phyloP scores from a whole-genome alignment of 208 protist species.

The Angomonas deanei region DNA sequence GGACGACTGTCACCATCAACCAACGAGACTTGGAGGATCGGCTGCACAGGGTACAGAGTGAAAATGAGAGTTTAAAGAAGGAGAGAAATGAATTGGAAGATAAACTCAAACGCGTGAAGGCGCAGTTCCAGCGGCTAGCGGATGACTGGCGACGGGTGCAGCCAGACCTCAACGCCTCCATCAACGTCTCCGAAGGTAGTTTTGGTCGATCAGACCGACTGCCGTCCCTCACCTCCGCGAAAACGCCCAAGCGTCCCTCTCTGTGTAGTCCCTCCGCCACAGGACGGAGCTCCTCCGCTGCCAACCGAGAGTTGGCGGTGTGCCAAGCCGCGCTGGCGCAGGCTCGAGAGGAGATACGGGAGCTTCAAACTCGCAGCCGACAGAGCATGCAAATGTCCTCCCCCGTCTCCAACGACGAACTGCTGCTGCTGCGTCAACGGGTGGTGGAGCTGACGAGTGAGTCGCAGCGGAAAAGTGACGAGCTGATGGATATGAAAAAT shows the following conservation, averaged over 20 bases:
- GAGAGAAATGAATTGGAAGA: conserved; percentile 47
- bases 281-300: not conserved
- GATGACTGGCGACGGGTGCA: conserved; percentile 24
- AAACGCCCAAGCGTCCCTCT: not conserved
- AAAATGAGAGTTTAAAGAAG: conserved; percentile 57
- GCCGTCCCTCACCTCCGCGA: not conserved
- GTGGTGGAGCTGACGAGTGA: conserved; percentile 9
- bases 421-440: not conserved
- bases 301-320: conserved; percentile 16
- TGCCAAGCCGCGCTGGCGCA: conserved; percentile 40
- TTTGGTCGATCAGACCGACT: not conserved
- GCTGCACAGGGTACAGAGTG: conserved; percentile 64
- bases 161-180: not conserved
- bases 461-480: conserved; percentile 7
- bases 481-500: conserved; percentile 18
- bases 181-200: not conserved
- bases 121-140: conserved; percentile 71
- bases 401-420: not conserved
- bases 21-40: conserved; percentile 40
- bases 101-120: conserved; percentile 60
- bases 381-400: not conserved
- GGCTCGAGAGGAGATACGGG: conserved; percentile 32
- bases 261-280: not conserved
- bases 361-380: conserved; percentile 21
- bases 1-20: conserved; percentile 6